A percentile compares a stretch with the other conserved stretches of the same genome.
These are phyloP conservation scores for Mortierella sp. DNA, from an alignment of 371 early-diverging fungal species.

Conservation along the genomic window DNA sequence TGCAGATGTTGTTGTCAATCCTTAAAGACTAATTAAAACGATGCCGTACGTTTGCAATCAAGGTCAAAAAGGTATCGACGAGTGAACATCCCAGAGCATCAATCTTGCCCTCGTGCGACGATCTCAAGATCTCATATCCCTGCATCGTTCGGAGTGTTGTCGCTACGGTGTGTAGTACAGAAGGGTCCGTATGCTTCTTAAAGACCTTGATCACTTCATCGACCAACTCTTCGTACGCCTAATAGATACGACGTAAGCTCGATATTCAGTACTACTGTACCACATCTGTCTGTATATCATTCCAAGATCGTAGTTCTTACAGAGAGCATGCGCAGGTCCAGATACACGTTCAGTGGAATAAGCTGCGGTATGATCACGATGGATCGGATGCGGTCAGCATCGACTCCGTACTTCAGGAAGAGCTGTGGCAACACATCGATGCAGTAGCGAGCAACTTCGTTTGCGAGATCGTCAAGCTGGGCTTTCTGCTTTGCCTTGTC, in stretches of 20 bases:
- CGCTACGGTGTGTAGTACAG: constrained; percentile 55
- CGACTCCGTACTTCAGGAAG: constrained; percentile 74
- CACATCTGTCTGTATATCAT: no score
- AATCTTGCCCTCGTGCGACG: constrained; percentile 55
- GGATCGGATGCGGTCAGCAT: constrained; percentile 63
- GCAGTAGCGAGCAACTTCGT: constrained; percentile 67
- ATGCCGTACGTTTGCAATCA: constrained; percentile 20
- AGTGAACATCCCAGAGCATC: constrained; percentile 57
- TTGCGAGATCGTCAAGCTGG: constrained; percentile 49
- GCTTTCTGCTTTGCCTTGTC: constrained; percentile 52
- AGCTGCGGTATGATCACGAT: constrained; percentile 65
- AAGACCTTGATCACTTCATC: constrained; percentile 68
- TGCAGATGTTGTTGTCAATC: no score
- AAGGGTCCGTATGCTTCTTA: constrained; percentile 60
- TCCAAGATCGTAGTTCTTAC: constrained; percentile 46
- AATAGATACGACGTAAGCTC: neutral
- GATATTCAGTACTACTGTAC: no score
- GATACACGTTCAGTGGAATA: constrained; percentile 71
- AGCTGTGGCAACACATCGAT: constrained; percentile 68
- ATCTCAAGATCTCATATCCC: constrained; percentile 53
- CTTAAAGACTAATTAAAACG: no score
- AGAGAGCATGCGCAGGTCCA: constrained; percentile 72
- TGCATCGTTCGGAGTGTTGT: constrained; percentile 59
- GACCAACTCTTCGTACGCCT: constrained; percentile 71
- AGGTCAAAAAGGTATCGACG: constrained; percentile 59